These are phyloP conservation scores for Arachnomyces sp. DNA, from an alignment of 2,329 filamentous ascomycete genomes.

Conservation along the genomic window DNA sequence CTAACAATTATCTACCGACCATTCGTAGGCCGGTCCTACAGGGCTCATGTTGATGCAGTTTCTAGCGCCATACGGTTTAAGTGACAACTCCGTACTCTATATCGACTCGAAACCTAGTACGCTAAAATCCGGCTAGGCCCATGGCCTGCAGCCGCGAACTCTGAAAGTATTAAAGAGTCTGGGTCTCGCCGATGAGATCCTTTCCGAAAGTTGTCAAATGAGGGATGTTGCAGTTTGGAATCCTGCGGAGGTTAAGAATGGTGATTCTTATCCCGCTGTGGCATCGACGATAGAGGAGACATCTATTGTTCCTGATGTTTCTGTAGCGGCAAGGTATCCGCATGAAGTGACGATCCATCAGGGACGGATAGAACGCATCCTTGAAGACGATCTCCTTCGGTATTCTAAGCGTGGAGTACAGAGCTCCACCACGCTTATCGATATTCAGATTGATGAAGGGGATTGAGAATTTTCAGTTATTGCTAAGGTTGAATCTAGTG, in stretches of 20 bases:
- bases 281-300: constrained; percentile 41
- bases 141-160: constrained; percentile 37
- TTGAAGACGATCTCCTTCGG: constrained; percentile 58
- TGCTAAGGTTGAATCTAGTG: constrained; percentile 25
- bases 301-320: constrained; percentile 43
- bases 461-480: constrained; percentile 36
- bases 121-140: constrained; percentile 36
- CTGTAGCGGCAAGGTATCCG: constrained; percentile 62
- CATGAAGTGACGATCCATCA: constrained; percentile 66
- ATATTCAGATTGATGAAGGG: constrained; percentile 50
- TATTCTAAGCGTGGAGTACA: constrained; percentile 52
- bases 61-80: constrained; percentile 38
- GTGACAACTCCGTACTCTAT: constrained; percentile 34
- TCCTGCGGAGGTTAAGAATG: constrained; percentile 41
- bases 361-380: constrained; percentile 62
- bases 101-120: constrained; percentile 35
- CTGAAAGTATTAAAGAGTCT: constrained; percentile 38
- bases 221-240: constrained; percentile 64
- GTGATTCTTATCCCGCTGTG: constrained; percentile 39
- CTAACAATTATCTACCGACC: neutral
- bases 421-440: constrained; percentile 57
- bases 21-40: constrained; percentile 32
- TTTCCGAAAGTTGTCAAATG: constrained; percentile 33
- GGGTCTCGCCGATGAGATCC: constrained; percentile 33
- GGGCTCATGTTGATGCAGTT: constrained; percentile 36